These are phyloP conservation scores for Penicillium oxalicum DNA, from an alignment of 2,329 filamentous ascomycete species.

Conservation along the genomic window DNA sequence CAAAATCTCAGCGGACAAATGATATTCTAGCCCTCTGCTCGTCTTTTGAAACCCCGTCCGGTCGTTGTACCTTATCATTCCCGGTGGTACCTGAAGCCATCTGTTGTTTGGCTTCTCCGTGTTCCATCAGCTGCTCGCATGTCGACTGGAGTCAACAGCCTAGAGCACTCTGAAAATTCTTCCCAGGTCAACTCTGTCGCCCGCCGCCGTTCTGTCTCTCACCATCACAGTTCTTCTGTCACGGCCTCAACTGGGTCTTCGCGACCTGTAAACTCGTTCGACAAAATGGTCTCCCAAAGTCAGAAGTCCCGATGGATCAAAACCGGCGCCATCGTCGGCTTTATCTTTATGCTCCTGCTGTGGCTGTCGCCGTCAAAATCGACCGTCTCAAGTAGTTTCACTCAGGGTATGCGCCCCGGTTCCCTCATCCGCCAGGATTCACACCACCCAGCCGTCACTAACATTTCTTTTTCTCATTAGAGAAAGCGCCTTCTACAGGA, in stretches of 20 bases:
- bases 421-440: background rate
- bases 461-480: slow-evolving; percentile 12
- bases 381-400: slow-evolving; percentile 16
- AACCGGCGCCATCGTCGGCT: slow-evolving; percentile 54
- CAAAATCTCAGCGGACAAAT: too few species aligned
- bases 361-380: slow-evolving; percentile 44
- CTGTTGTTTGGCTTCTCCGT: slow-evolving; percentile 14
- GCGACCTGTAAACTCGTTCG: slow-evolving; percentile 34
- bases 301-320: slow-evolving; percentile 57
- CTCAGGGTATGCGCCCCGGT: slow-evolving; percentile 17
- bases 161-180: slow-evolving; percentile 47
- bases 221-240: slow-evolving; percentile 38
- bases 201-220: slow-evolving; percentile 51
- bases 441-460: slow-evolving; percentile 2
- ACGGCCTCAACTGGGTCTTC: slow-evolving; percentile 46
- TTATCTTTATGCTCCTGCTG: slow-evolving; percentile 54
- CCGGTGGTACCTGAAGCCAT: slow-evolving; percentile 18
- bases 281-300: slow-evolving; percentile 54
- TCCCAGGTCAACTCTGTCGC: slow-evolving; percentile 47
- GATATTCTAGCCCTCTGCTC: too few species aligned
- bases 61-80: slow-evolving; percentile 22
- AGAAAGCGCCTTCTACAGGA: slow-evolving; percentile 26
- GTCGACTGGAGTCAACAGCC: slow-evolving; percentile 51
- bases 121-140: slow-evolving; percentile 39
- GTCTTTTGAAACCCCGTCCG: slow-evolving; percentile 10